These are phyloP conservation scores for Saccharomycopsis sp. DNA, from an alignment of 805 yeast species.

Conservation along the genomic window DNA sequence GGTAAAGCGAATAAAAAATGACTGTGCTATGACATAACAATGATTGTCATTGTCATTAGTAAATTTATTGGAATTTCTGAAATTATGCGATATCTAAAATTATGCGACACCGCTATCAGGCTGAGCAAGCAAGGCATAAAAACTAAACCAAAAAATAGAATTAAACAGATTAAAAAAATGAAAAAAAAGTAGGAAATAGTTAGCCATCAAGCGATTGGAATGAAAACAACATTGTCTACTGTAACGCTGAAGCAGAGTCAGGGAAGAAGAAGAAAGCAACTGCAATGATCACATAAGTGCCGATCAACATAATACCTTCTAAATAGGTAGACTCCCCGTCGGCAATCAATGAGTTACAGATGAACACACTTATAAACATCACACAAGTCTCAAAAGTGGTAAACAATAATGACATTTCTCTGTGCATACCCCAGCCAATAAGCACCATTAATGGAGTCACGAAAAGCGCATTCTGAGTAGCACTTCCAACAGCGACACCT, in stretches of 20 bases:
- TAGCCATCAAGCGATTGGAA: too few species aligned
- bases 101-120: too few species aligned
- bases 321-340: slow-evolving; percentile 97
- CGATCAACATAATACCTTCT: slow-evolving; percentile 87
- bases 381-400: slow-evolving; percentile 91
- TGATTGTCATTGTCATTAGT: too few species aligned
- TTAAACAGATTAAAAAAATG: too few species aligned
- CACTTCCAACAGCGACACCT: slow-evolving; percentile 94
- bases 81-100: too few species aligned
- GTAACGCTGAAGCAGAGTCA: slow-evolving; percentile 28
- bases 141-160: too few species aligned
- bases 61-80: too few species aligned
- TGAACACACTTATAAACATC: slow-evolving; percentile 79
- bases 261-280: slow-evolving; percentile 89
- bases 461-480: slow-evolving; percentile 89
- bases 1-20: too few species aligned
- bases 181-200: too few species aligned
- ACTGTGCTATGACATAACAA: too few species aligned
- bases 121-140: too few species aligned
- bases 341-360: slow-evolving; percentile 75
- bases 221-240: neutral
- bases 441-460: slow-evolving; percentile 93
- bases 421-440: slow-evolving; percentile 82
- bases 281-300: slow-evolving; percentile 81
- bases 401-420: slow-evolving; percentile 89